A percentile compares a stretch with the other conserved stretches of the same genome.
phyloP scores from a whole-genome alignment of 1,284 basidiomycete species.

The Cutaneotrichosporon curvatum region DNA sequence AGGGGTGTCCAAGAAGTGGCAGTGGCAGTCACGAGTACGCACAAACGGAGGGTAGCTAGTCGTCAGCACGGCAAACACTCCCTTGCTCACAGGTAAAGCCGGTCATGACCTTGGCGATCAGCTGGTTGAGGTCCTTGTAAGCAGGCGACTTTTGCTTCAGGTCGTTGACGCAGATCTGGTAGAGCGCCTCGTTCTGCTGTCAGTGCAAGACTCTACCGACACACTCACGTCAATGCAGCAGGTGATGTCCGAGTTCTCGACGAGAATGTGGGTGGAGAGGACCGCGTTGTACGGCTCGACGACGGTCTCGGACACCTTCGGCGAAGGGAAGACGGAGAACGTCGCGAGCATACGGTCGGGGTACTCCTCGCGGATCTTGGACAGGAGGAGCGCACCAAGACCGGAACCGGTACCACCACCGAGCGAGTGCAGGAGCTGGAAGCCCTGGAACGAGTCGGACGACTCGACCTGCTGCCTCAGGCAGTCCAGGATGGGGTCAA shows the following conservation, averaged over 20 bases:
- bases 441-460: slow-evolving; percentile 85
- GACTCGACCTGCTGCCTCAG: slow-evolving; percentile 67
- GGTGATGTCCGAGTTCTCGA: slow-evolving; percentile 84
- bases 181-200: slow-evolving; percentile 73
- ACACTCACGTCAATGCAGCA: slow-evolving; percentile 58
- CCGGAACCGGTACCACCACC: slow-evolving; percentile 91
- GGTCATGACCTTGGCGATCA: slow-evolving; percentile 51
- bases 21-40: too few species aligned
- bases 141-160: slow-evolving; percentile 64
- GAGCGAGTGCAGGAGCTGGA: slow-evolving; percentile 86
- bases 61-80: slow-evolving; percentile 5
- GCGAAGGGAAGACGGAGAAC: slow-evolving; percentile 84
- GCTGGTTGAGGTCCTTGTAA: slow-evolving; percentile 71
- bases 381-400: slow-evolving; percentile 70
- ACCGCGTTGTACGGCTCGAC: slow-evolving; percentile 88
- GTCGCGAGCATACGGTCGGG: slow-evolving; percentile 91
- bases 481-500: slow-evolving; percentile 74
- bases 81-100: slow-evolving; percentile 26
- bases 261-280: slow-evolving; percentile 81
- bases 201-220: slow-evolving; percentile 4
- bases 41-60: slow-evolving; percentile 40
- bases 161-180: slow-evolving; percentile 71
- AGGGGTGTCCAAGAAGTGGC: too few species aligned
- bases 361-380: slow-evolving; percentile 84
- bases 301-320: slow-evolving; percentile 91